Evolutionary conservation across 345 rosid species (phyloP), one percentile per base, ranked within the genome.

Genomic region (Salix udensis): DNA sequence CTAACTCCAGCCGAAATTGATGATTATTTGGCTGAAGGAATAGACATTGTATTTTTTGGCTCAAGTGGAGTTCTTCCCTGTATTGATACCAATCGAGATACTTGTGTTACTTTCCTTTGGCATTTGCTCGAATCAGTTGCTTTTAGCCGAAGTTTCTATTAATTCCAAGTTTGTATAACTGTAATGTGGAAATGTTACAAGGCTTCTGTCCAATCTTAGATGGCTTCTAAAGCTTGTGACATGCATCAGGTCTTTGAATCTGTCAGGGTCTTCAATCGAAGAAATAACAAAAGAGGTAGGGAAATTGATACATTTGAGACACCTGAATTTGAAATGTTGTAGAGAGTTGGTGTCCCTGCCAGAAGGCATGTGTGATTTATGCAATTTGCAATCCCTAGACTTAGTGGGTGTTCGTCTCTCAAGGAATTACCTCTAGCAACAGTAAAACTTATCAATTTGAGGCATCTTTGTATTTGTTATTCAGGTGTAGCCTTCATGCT

Each of bases 331-430:
- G 70, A n/a, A 66, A 10, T 0, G 0, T 1, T 30, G 26, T 28
- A 0, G 0, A 0, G 1, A 14, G 7, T 26, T 80, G 10, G 23
- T 52, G 69, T 42, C 13, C 16, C 39, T 74, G 48, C 78, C 75
- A 26, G 82, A 69, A 40, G 37, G 36, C 21, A 30, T 79, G n/a
- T n/a, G 82, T 65, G 36, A 50, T 14, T 15, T 74, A 8, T 68
- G 7, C n/a, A 79, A 79, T 65, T 23, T 79, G 12, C 78, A 70
- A 6, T 61, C 31, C 10, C 31, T 79, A 14, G 36, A 70, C 0
- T 75, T 3, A 1, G 5, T 9, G 4, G 1, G 7, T 79, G 82
- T 31, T 0, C 0, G 0, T 1, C 24, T 7, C 24, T 80, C 2
- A 6, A 30, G 2, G 18, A 31, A 16, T 40, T 80, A 66, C 82